Conservation (phyloP, 1,284 basidiomycete genomes). For the Neolentinus lepideus region DNA sequence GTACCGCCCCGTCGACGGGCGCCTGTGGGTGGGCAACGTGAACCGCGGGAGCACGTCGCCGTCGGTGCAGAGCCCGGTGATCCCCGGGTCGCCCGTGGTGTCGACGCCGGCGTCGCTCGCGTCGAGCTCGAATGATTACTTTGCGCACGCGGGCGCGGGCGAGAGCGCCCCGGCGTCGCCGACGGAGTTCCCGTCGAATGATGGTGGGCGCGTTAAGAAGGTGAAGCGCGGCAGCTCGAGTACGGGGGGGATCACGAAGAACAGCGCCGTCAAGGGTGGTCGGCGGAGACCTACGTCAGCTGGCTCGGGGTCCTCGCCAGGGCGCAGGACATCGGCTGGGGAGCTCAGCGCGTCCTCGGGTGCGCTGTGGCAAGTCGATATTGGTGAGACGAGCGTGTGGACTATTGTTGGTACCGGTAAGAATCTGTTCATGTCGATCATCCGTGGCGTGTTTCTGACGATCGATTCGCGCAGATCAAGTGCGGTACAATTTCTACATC, state of each 20-base stretch:
- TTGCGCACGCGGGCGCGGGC: constrained; percentile 35
- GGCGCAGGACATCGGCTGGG: constrained; percentile 53
- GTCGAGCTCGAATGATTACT: constrained; percentile 56
- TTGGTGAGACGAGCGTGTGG: constrained; percentile 89
- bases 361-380: constrained; percentile 81
- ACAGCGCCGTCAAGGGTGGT: constrained; percentile 46
- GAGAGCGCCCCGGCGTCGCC: constrained; percentile 66
- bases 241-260: constrained; percentile 56
- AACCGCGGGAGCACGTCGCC: constrained; percentile 37
- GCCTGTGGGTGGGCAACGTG: constrained; percentile 42
- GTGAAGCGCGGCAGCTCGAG: constrained; percentile 69
- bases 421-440: constrained; percentile 12
- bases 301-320: constrained; percentile 53
- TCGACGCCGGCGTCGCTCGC: constrained; percentile 50
- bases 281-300: constrained; percentile 69
- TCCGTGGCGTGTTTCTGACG: background rate
- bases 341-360: constrained; percentile 66
- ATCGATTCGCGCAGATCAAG: constrained; percentile 49
- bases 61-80: constrained; percentile 47
- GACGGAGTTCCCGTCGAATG: constrained; percentile 68
- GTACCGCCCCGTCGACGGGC: constrained; percentile 76
- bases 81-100: constrained; percentile 61
- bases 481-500: constrained; percentile 88
- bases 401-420: constrained; percentile 86
- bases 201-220: constrained; percentile 77